Conservation (phyloP, 2,329 filamentous ascomycete species). For the Ambrosiella cleistominuta region DNA sequence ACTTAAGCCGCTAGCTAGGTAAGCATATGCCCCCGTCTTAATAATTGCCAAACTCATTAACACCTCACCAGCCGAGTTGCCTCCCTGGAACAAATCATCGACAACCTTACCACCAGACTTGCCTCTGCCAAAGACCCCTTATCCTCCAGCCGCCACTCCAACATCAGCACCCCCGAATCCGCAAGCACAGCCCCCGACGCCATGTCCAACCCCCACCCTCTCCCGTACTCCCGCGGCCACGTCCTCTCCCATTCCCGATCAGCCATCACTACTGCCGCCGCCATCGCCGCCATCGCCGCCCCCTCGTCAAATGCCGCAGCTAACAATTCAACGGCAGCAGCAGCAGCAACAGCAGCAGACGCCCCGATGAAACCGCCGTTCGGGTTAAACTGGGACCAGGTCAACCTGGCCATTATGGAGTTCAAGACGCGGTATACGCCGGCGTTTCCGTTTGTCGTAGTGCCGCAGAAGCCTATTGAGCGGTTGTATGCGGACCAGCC, state of each 20-base stretch:
- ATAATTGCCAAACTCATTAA: neutral
- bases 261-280: neutral
- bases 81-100: slow-evolving; percentile 16
- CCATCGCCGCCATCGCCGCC: neutral
- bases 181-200: slow-evolving; percentile 7
- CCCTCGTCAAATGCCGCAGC: neutral
- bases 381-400: slow-evolving; percentile 24
- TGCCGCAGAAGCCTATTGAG: slow-evolving; percentile 19
- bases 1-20: slow-evolving; percentile 18
- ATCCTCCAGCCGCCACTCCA: neutral
- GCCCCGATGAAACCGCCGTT: slow-evolving; percentile 17
- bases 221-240: neutral
- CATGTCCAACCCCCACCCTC: neutral
- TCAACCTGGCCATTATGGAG: slow-evolving; percentile 20
- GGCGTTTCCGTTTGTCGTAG: slow-evolving; percentile 23
- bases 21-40: neutral
- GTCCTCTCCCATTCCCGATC: neutral
- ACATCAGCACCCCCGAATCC: slow-evolving; percentile 11
- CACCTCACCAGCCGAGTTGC: slow-evolving; percentile 16
- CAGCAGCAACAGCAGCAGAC: neutral
- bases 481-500: slow-evolving; percentile 21
- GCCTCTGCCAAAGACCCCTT: slow-evolving; percentile 7
- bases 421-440: slow-evolving; percentile 21
- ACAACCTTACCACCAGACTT: slow-evolving; percentile 13
- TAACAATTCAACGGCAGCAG: neutral